These are phyloP conservation scores for Fabrea salina DNA, from an alignment of 169 alveolate genomes.

Conservation along the genomic window DNA sequence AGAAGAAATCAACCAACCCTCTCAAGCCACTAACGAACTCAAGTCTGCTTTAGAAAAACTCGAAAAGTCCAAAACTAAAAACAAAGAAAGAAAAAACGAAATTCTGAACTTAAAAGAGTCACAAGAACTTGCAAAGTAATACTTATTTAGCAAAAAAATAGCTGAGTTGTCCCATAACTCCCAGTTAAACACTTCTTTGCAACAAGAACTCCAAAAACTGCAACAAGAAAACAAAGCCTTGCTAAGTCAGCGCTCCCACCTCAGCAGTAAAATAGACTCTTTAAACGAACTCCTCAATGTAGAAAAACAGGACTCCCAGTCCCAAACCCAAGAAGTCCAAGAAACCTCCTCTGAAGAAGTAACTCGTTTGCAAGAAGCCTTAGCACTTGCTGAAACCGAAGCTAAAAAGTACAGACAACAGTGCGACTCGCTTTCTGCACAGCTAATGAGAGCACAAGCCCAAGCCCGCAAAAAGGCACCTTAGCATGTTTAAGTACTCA, in stretches of 20 bases:
- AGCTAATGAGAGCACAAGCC: conserved; percentile 23
- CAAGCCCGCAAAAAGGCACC: background rate
- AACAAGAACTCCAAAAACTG: background rate
- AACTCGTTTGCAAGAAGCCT: background rate
- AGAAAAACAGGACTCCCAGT: background rate
- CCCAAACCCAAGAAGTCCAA: background rate
- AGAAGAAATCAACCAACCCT: background rate
- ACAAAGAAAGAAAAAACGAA: background rate
- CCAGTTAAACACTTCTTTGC: background rate
- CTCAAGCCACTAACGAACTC: background rate
- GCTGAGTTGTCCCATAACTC: no score
- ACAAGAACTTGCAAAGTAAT: no score
- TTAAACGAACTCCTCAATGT: background rate
- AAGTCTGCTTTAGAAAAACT: conserved; percentile 4
- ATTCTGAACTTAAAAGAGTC: background rate
- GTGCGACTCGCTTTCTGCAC: conserved; percentile 11
- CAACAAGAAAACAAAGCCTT: conserved; percentile 9
- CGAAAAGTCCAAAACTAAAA: background rate
- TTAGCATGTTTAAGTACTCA: no score
- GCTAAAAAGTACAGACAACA: conserved; percentile 8
- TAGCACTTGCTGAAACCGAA: background rate
- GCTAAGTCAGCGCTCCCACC: background rate
- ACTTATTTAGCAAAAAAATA: no score
- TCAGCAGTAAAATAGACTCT: background rate
- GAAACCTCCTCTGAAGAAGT: background rate